These are phyloP conservation scores for Azolla pinnata DNA, from an alignment of 75 land plant genomes.

Conservation along the genomic window DNA sequence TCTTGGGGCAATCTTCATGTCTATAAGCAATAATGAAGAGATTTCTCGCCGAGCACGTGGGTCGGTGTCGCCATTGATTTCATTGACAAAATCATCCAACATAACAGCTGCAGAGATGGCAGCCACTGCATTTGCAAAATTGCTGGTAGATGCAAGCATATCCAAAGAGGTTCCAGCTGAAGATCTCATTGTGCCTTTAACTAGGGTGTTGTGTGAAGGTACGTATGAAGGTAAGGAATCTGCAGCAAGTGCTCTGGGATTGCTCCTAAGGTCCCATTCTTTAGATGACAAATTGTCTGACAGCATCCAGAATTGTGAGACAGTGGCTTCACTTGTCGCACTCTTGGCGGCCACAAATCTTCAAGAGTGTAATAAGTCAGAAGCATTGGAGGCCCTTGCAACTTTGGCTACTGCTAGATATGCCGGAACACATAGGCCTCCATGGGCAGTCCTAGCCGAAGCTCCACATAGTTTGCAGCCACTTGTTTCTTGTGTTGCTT, in stretches of 20 bases:
- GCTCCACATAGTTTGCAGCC: constrained; percentile 34
- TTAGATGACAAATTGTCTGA: constrained; percentile 31
- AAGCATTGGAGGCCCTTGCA: constrained; percentile 40
- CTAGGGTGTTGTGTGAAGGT: constrained; percentile 35
- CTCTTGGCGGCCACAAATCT: constrained; percentile 20
- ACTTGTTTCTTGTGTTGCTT: constrained; percentile 26
- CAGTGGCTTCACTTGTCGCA: constrained; percentile 32
- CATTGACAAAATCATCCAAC: constrained; percentile 29
- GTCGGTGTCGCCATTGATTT: constrained; percentile 27
- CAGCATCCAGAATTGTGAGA: constrained; percentile 29
- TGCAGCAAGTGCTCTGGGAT: constrained; percentile 32
- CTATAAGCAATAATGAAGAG: constrained; percentile 15
- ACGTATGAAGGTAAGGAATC: constrained; percentile 30
- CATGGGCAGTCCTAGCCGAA: constrained; percentile 35
- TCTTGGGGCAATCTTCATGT: constrained; percentile 37
- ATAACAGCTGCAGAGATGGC: constrained; percentile 34
- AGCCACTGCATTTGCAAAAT: constrained; percentile 35
- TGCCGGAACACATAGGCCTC: constrained; percentile 29
- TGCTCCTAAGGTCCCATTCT: constrained; percentile 24
- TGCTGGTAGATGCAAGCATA: constrained; percentile 24
- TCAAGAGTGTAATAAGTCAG: constrained; percentile 16
- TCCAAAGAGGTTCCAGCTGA: constrained; percentile 39
- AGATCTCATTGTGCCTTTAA: constrained; percentile 35
- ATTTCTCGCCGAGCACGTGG: constrained; percentile 21
- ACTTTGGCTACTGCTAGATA: constrained; percentile 27